Conservation (phyloP, 2,329 filamentous ascomycete genomes). For the Sclerotinia sclerotiorum region DNA sequence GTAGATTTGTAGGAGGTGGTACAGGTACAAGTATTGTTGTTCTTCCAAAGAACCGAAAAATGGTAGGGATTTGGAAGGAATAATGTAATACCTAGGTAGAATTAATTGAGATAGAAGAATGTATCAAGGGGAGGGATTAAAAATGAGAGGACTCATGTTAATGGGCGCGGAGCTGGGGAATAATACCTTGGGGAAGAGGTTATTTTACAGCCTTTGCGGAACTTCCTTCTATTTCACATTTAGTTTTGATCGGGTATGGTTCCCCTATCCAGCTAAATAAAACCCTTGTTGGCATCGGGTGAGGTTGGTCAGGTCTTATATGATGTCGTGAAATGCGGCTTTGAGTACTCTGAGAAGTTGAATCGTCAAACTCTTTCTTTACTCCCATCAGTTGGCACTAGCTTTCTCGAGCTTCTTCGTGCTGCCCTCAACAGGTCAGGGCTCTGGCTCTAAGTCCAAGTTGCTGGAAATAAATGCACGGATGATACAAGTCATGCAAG, state of each 20-base stretch:
- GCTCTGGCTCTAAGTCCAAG: too few species aligned
- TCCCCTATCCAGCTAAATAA: not conserved
- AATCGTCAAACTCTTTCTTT: not conserved
- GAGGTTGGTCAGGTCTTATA: not conserved
- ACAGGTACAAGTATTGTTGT: not conserved
- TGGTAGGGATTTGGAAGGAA: not conserved
- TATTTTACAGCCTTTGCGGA: not conserved
- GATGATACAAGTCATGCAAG: too few species aligned
- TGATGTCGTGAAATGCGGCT: not conserved
- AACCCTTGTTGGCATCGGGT: not conserved
- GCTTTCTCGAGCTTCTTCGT: too few species aligned
- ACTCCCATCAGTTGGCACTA: too few species aligned
- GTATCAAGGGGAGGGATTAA: too few species aligned
- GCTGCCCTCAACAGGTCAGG: too few species aligned
- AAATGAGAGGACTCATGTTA: too few species aligned
- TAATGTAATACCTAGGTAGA: not conserved
- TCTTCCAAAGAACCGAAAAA: not conserved
- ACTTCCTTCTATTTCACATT: not conserved
- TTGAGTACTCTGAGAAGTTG: not conserved
- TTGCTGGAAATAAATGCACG: too few species aligned
- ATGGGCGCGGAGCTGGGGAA: too few species aligned
- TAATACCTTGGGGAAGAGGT: too few species aligned
- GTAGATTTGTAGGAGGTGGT: not conserved
- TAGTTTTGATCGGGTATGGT: not conserved
- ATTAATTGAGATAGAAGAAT: not conserved